These are phyloP conservation scores for Exophiala bonariae DNA, from an alignment of 2,329 filamentous ascomycete species.

Conservation along the genomic window DNA sequence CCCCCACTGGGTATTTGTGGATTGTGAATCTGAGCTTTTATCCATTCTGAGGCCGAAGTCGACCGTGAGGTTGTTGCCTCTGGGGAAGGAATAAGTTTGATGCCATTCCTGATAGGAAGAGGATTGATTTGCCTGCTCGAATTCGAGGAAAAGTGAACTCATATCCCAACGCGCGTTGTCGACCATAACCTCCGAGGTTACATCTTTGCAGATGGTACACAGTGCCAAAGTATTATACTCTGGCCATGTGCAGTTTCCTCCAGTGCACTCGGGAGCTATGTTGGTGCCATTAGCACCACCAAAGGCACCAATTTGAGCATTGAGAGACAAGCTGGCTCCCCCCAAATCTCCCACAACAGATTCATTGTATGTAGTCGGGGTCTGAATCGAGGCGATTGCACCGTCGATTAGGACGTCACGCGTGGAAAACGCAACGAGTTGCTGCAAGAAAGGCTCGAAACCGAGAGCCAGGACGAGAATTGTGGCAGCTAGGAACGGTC, in stretches of 20 bases:
- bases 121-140: too few relatives aligned
- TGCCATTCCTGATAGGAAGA: too few relatives aligned
- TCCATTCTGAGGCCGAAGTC: too few relatives aligned
- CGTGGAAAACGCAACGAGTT: conserved; percentile 16
- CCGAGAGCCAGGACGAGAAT: too few relatives aligned
- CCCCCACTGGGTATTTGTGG: too few relatives aligned
- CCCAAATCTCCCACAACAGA: conserved; percentile 10
- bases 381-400: conserved; percentile 11
- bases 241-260: conserved; percentile 21
- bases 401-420: conserved; percentile 6
- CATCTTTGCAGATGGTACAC: conserved; percentile 16
- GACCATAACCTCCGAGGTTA: conserved; percentile 13
- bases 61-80: too few relatives aligned
- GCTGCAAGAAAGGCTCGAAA: too few relatives aligned
- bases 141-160: too few relatives aligned
- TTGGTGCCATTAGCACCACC: conserved; percentile 13
- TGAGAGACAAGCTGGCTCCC: conserved; percentile 12
- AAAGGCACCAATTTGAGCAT: conserved; percentile 16
- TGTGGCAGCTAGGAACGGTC: too few relatives aligned
- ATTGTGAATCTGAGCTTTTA: too few relatives aligned
- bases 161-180: too few relatives aligned
- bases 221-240: conserved; percentile 16
- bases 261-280: conserved; percentile 11
- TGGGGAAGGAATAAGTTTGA: too few relatives aligned
- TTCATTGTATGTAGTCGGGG: conserved; percentile 16